These are phyloP conservation scores for Allium fistulosum DNA, from an alignment of 106 monocot species.

Conservation along the genomic window DNA sequence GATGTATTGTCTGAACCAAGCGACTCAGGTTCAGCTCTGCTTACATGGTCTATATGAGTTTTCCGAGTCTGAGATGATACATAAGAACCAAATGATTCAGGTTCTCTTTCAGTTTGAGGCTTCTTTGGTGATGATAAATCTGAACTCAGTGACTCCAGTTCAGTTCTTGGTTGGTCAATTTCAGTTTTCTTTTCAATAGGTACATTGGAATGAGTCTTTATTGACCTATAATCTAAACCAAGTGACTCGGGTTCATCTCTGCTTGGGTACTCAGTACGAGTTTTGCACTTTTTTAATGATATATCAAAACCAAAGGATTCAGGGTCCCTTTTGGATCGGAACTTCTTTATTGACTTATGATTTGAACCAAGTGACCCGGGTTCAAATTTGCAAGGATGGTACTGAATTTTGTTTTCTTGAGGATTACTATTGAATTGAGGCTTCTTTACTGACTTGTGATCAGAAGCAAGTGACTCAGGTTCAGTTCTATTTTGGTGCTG, in stretches of 20 bases:
- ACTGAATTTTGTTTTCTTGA: too few species aligned
- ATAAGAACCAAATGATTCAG: not conserved
- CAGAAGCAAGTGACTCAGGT: constrained; percentile 4
- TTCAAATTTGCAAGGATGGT: too few species aligned
- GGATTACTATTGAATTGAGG: not conserved
- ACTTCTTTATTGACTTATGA: not conserved
- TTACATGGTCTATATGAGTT: not conserved
- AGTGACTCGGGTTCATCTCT: not conserved
- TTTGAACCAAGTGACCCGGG: too few species aligned
- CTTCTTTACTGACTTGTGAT: not conserved
- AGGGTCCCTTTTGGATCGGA: not conserved
- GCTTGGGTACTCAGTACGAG: not conserved
- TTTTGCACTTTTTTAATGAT: constrained; percentile 14
- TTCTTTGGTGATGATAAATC: constrained; percentile 7
- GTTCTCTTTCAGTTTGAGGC: not conserved
- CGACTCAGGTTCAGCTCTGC: not conserved
- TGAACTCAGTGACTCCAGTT: not conserved
- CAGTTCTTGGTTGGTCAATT: constrained; percentile 3
- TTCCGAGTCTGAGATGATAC: not conserved
- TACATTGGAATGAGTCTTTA: not conserved
- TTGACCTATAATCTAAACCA: not conserved
- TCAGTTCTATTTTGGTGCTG: constrained; percentile 6
- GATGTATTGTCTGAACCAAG: not conserved
- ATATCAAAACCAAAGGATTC: constrained; percentile 1
- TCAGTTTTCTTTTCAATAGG: too few species aligned